A percentile compares a stretch with the other conserved stretches of the same genome.
Evolutionary conservation across 306 rosid species (phyloP).

Genomic region (Luffa aegyptiaca): DNA sequence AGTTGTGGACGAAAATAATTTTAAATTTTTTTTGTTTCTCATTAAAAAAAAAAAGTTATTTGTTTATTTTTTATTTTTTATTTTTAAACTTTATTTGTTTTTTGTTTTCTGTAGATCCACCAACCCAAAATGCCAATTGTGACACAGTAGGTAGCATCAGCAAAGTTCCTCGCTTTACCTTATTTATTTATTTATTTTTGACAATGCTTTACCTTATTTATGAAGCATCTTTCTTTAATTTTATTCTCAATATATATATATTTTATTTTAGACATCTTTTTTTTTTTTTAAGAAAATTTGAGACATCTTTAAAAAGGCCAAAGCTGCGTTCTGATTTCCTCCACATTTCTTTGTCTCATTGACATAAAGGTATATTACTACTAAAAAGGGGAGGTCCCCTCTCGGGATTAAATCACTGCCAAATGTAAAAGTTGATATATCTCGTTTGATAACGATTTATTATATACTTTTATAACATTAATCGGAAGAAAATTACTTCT

Average conservation of each 20-base stretch:
- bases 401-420: not conserved
- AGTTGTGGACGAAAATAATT: not conserved
- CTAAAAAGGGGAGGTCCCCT: not conserved
- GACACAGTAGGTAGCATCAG: constrained; percentile 17
- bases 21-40: not conserved
- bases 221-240: constrained; percentile 19
- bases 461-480: not conserved
- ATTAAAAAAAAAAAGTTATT: too few relatives aligned
- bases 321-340: constrained; percentile 3
- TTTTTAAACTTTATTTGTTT: not conserved
- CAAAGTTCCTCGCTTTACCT: not conserved
- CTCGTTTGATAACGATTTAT: not conserved
- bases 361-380: not conserved
- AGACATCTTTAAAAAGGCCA: not conserved
- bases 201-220: constrained; percentile 11
- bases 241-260: too few relatives aligned
- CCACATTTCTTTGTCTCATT: constrained; percentile 3
- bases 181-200: constrained; percentile 15
- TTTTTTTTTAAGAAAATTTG: not conserved
- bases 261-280: not conserved
- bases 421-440: not conserved
- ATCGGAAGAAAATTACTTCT: too few relatives aligned
- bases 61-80: too few relatives aligned
- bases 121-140: constrained; percentile 19
- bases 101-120: not conserved